Base-by-base conservation (phyloP, 2,329 filamentous ascomycete species). In the Fusarium guadeloupense region DNA sequence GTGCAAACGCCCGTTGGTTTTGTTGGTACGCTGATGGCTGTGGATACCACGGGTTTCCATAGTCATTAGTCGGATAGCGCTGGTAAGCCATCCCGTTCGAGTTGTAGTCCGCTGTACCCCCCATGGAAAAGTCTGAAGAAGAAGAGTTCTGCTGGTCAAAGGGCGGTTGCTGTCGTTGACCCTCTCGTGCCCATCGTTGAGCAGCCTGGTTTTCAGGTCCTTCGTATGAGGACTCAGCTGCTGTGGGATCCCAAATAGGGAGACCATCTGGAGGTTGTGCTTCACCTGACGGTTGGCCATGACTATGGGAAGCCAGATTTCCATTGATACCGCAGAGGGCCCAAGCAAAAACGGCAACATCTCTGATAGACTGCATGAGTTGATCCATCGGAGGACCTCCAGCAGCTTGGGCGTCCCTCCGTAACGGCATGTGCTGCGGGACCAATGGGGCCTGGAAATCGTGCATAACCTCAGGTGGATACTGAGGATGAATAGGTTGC, bases 261-360 rank as follows among this genome's bases (percentile, higher is more conserved):
- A 71, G 56, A 13, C 67, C 69, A 34, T 63, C 64, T 12, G 62
- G 62, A 2, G 89, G 89, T 55, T 86, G 79, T 25, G 87, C 82
- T 58, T 89, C 85, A n/a, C 85, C 88, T 17, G 75, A 77, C 1
- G 90, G 87, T 23, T 77, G 80, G 4, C 90, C 89, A 5, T 79
- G 80, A 39, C 85, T 80, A 68, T 89, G 89, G 4, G 84, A 80
- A 14, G 87, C 86, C 48, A 94, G 76, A 34, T 86, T 88, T 13
- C 89, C 89, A 72, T 95, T 94, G 78, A 93, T 93, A 19, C 91
- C 91, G 13, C 20, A 88, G 86, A 10, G 94, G 77, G 88, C 89
- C 91, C 91, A 96, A 9, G 91, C 91, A 72, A 96, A 95, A n/a
- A 95, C 89, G 2, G 90, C 91, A 41, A 93, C 89, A 48, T 95